phyloP scores from a whole-genome alignment of 2,329 filamentous ascomycete species.

The Penicillium sumatraense region DNA sequence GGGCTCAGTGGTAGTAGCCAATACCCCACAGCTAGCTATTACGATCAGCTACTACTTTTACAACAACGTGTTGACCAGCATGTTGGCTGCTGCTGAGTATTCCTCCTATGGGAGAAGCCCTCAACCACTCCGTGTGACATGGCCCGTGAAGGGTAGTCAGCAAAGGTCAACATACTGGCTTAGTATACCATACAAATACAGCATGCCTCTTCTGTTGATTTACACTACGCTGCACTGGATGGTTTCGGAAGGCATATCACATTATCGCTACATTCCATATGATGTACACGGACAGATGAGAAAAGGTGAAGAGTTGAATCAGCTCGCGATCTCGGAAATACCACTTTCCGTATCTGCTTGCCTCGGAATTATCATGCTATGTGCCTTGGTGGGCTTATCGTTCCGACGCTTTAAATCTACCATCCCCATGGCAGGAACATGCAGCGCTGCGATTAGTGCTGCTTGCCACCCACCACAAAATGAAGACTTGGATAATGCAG shows the following conservation, averaged over 20 bases:
- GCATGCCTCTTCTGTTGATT: constrained; percentile 40
- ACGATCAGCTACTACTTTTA: constrained; percentile 41
- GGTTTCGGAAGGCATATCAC: neutral
- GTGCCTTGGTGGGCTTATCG: neutral
- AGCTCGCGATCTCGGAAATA: too few species aligned
- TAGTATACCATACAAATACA: constrained; percentile 48
- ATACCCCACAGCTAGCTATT: constrained; percentile 31
- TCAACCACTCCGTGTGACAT: constrained; percentile 51
- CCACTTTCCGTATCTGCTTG: too few species aligned
- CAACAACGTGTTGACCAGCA: constrained; percentile 47
- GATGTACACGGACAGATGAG: neutral
- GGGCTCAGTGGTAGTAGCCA: constrained; percentile 1
- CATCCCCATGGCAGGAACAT: neutral
- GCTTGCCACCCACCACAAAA: constrained; percentile 2
- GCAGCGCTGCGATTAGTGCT: constrained; percentile 3
- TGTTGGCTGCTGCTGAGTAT: constrained; percentile 56
- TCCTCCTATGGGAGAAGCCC: constrained; percentile 42
- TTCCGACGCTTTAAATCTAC: neutral
- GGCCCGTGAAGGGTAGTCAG: constrained; percentile 37
- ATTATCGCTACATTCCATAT: neutral
- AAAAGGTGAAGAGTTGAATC: neutral
- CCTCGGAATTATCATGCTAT: neutral
- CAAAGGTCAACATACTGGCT: constrained; percentile 53
- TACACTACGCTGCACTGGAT: neutral
- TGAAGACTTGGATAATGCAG: constrained; percentile 29